These are phyloP conservation scores for Moringa oleifera DNA, from an alignment of 345 rosid species.

Conservation along the genomic window DNA sequence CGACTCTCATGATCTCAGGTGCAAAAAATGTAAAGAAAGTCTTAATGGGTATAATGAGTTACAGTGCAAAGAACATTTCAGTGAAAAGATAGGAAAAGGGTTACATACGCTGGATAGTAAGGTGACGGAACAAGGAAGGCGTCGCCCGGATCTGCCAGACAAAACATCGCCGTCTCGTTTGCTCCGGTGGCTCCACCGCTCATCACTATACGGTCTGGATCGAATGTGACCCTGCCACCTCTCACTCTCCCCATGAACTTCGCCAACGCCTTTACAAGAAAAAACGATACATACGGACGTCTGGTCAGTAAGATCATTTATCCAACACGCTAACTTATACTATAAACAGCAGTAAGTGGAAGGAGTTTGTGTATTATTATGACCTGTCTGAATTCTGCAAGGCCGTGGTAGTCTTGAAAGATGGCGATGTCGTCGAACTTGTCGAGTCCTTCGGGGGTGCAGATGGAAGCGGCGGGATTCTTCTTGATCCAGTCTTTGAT, in stretches of 20 bases:
- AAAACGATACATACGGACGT: too few relatives aligned
- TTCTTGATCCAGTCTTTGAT: slow-evolving; percentile 57
- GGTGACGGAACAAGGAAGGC: slow-evolving; percentile 84
- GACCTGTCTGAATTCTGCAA: slow-evolving; percentile 63
- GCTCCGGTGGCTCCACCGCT: slow-evolving; percentile 94
- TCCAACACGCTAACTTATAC: too few relatives aligned
- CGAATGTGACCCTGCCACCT: slow-evolving; percentile 52
- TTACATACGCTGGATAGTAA: slow-evolving; percentile 67
- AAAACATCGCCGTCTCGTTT: slow-evolving; percentile 66
- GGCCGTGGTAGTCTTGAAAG: slow-evolving; percentile 89
- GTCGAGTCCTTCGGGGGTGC: slow-evolving; percentile 56
- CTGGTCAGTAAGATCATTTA: too few relatives aligned
- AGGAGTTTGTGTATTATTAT: too few relatives aligned
- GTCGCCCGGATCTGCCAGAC: slow-evolving; percentile 82
- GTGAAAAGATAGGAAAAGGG: not conserved
- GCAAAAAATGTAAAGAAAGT: too few relatives aligned
- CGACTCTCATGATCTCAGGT: too few relatives aligned
- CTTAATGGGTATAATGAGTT: too few relatives aligned
- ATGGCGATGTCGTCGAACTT: slow-evolving; percentile 57
- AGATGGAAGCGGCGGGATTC: slow-evolving; percentile 69
- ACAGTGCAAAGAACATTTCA: too few relatives aligned
- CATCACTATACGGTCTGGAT: slow-evolving; percentile 72
- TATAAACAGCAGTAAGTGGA: too few relatives aligned
- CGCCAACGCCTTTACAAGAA: slow-evolving; percentile 79
- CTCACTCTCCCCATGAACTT: slow-evolving; percentile 70